Evolutionary conservation across 352 stramenopile species (phyloP), one percentile per base, ranked within the genome.

Genomic region (Peronospora destructor): DNA sequence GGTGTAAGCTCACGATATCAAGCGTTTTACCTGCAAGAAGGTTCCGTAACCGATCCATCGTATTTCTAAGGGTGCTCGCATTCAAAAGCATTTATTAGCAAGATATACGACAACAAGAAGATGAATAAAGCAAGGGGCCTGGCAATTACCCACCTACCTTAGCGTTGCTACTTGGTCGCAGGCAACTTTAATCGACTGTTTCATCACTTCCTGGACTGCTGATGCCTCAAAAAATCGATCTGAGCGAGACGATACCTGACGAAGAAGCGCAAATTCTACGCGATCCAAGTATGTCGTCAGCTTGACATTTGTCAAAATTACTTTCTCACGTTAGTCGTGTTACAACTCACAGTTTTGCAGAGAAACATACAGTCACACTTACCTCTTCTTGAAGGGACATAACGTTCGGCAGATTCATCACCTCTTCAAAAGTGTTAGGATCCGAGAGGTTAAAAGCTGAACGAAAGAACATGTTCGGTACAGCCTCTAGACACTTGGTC

Each of bases 201-300:
- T 88, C 72, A 90, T 94, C 0, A 88, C 81, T 55, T 90, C 81
- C 51, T 94, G 83, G 50, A 87, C 77, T 25, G 79, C 71, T 5
- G 81, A 91, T 9, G 78, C 80, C 44, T 94, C 74, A 21, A 94
- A 91, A 65, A 94, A 91, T 14, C 76, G 73, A 49, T 94, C 76
- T 1, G 83, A 91, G 11, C 83, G 74, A 7, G 80, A 91, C 28
- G 80, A 90, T 28, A 94, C 80, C 54, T 94, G 80, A 2, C 83
- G 78, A 35, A 94, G 64, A 39, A 94, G 65, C 30, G 80, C 88
- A 53, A 91, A 87, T 51, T 94, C 80, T 35, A 94, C 83, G 25
- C 76, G 74, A 54, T 94, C 83, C 45, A 94, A 56, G 57, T 91
- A 91, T 35, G 68, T 71, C 7, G 80, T 86, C 30, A 94, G 53